Base-by-base conservation (phyloP, 2,329 filamentous ascomycete species). In the Acrocalymma vagum region DNA sequence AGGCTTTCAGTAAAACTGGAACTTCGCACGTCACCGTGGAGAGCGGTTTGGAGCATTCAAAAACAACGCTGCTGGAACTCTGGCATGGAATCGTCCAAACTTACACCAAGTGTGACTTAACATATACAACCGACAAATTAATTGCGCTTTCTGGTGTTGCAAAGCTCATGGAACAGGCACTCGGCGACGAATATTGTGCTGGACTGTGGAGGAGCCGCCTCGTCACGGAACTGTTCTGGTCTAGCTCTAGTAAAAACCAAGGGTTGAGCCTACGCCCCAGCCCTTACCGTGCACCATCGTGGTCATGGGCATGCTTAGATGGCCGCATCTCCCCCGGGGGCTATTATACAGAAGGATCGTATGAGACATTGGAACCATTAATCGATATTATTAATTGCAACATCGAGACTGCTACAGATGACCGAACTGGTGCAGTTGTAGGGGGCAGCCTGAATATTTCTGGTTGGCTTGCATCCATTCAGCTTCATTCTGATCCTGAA, bases 231-330 rank as follows among this genome's bases (percentile, higher is more conserved):
- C 18, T 31, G 14, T 26, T 31, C 28, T 32, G 32, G 32, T 33
- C 30, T n/a, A n/a, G n/a, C n/a, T n/a, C n/a, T n/a, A n/a, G n/a
- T n/a, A n/a, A n/a, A n/a, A n/a, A n/a, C n/a, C 23, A 24, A n/a
- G 23, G 23, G 23, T n/a, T 24, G 23, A 24, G 8, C 23, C n/a
- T 24, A 24, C 32, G 32, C 6, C 32, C 32, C 14, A 20, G 32
- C 22, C 20, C 32, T 4, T 22, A 28, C 6, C 24, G 23, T 11
- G 34, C 34, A 3, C 34, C 34, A 9, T 15, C 34, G 15, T 38
- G 34, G 34, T 28, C 21, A 20, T 38, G 34, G 34, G 34, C 34
- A 18, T 38, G 13, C 24, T 5, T 29, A 38, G 34, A 38, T 14
- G 29, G 29, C 29, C 11, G 11, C 9, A 21, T 31, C 16, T 9